phyloP scores from a whole-genome alignment of 75 land plant species.

The Pinus albicaulis region DNA sequence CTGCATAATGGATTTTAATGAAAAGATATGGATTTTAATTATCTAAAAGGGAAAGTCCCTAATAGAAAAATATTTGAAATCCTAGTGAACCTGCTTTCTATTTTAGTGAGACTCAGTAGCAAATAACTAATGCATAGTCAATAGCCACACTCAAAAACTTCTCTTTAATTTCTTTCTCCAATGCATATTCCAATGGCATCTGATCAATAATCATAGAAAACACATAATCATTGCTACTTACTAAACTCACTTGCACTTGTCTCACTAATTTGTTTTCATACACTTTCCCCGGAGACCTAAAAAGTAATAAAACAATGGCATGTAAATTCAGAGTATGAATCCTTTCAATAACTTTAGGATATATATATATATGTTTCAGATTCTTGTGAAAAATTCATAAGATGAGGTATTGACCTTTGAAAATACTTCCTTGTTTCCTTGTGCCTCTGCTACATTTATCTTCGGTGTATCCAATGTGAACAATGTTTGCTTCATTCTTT shows the following conservation, averaged over 20 bases:
- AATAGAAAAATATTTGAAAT: background rate
- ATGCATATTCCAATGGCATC: slow-evolving; percentile 78
- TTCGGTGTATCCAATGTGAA: slow-evolving; percentile 52
- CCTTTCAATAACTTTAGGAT: background rate
- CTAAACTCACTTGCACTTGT: slow-evolving; percentile 34
- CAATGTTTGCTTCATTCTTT: slow-evolving; percentile 71
- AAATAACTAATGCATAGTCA: slow-evolving; percentile 89
- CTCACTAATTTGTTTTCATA: slow-evolving; percentile 51
- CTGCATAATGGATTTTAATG: background rate
- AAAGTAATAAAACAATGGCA: background rate
- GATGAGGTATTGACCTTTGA: slow-evolving; percentile 33
- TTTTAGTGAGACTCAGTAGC: slow-evolving; percentile 96
- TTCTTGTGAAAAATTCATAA: background rate
- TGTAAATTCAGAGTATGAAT: background rate
- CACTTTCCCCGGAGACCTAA: slow-evolving; percentile 56
- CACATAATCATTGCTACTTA: slow-evolving; percentile 29
- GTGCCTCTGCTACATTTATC: slow-evolving; percentile 34
- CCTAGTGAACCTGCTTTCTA: slow-evolving; percentile 62
- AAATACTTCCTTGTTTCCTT: slow-evolving; percentile 48
- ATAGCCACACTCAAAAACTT: slow-evolving; percentile 62
- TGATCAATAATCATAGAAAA: slow-evolving; percentile 97
- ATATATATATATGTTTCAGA: background rate
- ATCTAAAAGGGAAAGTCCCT: background rate
- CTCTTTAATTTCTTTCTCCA: slow-evolving; percentile 71
- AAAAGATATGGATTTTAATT: background rate